phyloP scores from a whole-genome alignment of 306 rosid species.

The Luffa acutangula region DNA sequence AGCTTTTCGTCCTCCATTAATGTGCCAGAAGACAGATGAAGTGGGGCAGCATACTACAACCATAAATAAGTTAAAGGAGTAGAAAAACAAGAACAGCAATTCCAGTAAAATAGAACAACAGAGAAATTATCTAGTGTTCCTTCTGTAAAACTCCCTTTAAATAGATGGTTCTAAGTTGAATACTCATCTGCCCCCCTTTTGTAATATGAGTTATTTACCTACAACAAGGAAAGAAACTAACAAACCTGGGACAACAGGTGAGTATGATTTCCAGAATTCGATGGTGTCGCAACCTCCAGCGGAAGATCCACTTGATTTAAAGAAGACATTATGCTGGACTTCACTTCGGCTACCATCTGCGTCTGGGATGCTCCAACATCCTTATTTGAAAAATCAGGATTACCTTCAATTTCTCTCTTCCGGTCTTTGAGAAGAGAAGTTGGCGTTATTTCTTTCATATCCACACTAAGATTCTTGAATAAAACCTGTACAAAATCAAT shows the following conservation, averaged over 20 bases:
- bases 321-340: constrained; percentile 57
- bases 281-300: constrained; percentile 54
- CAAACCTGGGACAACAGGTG: constrained; percentile 81
- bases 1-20: constrained; percentile 82
- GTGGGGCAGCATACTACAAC: constrained; percentile 67
- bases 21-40: constrained; percentile 61
- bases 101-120: background rate
- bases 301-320: constrained; percentile 81
- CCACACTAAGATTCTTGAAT: constrained; percentile 78
- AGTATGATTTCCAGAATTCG: constrained; percentile 62
- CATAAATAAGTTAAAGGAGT: background rate
- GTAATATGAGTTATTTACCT: background rate
- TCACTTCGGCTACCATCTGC: constrained; percentile 64
- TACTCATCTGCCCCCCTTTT: background rate
- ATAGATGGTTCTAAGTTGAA: background rate
- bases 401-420: constrained; percentile 92
- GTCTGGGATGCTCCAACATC: constrained; percentile 80
- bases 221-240: background rate
- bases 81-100: background rate
- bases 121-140: background rate
- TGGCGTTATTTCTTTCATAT: constrained; percentile 90
- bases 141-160: background rate
- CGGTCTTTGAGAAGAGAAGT: constrained; percentile 86
- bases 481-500: constrained; percentile 50
- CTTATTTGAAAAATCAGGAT: constrained; percentile 98